Evolutionary conservation across 805 yeast genomes (phyloP).

Genomic region (Lachancea sp.): DNA sequence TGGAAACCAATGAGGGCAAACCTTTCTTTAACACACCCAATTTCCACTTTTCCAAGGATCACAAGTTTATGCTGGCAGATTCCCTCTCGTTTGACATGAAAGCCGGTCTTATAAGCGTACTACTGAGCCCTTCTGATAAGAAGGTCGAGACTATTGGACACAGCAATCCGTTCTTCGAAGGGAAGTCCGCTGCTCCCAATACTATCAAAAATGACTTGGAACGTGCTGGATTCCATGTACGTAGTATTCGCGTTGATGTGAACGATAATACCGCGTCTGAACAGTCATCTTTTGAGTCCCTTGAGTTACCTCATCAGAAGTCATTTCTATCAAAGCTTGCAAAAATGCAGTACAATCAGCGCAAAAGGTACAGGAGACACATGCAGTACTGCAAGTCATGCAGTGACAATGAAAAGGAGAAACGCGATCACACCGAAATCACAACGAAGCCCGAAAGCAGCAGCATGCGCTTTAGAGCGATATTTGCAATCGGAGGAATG

Average conservation of each 20-base stretch:
- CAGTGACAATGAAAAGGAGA: slow-evolving; percentile 13
- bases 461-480: slow-evolving; percentile 38
- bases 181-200: slow-evolving; percentile 6
- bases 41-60: not conserved
- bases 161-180: not conserved
- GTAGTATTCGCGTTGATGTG: slow-evolving; percentile 3
- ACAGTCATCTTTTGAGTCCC: not conserved
- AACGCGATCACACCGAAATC: not conserved
- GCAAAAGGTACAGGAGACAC: slow-evolving; percentile 31
- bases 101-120: not conserved
- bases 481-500: slow-evolving; percentile 58
- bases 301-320: not conserved
- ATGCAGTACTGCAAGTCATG: slow-evolving; percentile 40
- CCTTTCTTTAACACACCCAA: not conserved
- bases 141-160: not conserved
- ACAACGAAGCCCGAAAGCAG: not conserved
- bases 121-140: not conserved
- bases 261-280: not conserved
- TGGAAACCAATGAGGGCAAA: not conserved
- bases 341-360: slow-evolving; percentile 13
- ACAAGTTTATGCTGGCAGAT: not conserved
- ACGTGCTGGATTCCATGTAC: slow-evolving; percentile 13
- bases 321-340: not conserved
- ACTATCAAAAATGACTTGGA: slow-evolving; percentile 24
- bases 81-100: not conserved